A percentile compares a stretch with the other conserved stretches of the same genome.
phyloP scores from a whole-genome alignment of 2,329 filamentous ascomycete genomes.

The Ilyonectria sp. region DNA sequence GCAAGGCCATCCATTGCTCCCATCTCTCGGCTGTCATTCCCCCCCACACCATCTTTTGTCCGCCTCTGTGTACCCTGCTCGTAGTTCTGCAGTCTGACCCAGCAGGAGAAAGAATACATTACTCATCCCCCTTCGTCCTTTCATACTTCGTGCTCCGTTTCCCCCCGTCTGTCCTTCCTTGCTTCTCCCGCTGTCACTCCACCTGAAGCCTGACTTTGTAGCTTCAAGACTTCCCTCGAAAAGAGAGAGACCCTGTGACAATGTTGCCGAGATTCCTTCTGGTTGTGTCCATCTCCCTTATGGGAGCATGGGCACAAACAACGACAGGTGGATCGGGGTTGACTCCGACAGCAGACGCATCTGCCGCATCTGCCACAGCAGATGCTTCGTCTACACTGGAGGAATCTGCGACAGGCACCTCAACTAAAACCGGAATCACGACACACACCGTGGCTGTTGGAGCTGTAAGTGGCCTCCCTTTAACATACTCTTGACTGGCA shows the following conservation, averaged over 20 bases:
- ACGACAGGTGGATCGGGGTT: constrained; percentile 8
- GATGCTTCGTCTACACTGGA: constrained; percentile 35
- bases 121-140: constrained; percentile 40
- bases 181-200: constrained; percentile 23
- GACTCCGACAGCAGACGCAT: not conserved
- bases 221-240: constrained; percentile 26
- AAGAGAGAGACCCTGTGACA: constrained; percentile 24
- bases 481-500: not conserved
- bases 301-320: constrained; percentile 38
- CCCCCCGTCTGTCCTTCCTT: constrained; percentile 23
- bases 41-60: constrained; percentile 39
- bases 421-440: constrained; percentile 33
- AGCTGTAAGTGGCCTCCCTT: constrained; percentile 38
- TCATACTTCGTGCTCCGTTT: constrained; percentile 9
- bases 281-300: constrained; percentile 31
- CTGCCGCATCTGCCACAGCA: constrained; percentile 17
- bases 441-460: constrained; percentile 48
- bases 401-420: constrained; percentile 35
- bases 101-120: constrained; percentile 35
- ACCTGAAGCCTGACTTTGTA: constrained; percentile 25
- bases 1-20: constrained; percentile 3
- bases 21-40: constrained; percentile 35
- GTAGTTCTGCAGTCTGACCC: constrained; percentile 23
- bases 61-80: constrained; percentile 27
- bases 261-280: constrained; percentile 43